A percentile compares a stretch with the other conserved stretches of the same genome.
These are phyloP conservation scores for Geranomyces michiganensis DNA, from an alignment of 192 early-diverging fungal species.

Conservation along the genomic window DNA sequence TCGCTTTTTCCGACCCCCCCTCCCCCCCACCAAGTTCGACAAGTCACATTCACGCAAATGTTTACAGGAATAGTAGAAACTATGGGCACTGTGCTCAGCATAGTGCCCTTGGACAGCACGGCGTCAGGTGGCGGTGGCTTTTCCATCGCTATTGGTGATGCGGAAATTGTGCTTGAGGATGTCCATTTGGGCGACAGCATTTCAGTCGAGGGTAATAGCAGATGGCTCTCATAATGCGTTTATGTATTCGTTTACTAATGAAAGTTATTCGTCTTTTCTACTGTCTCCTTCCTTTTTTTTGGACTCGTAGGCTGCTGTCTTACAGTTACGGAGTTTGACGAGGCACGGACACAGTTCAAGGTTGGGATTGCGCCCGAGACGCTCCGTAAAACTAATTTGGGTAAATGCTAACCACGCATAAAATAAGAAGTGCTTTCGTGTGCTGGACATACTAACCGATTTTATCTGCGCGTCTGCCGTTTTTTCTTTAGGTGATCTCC, in stretches of 20 bases:
- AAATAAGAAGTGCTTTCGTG: neutral
- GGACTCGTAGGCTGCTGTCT: constrained; percentile 77
- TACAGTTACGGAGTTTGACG: constrained; percentile 92
- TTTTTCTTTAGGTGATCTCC: constrained; percentile 59
- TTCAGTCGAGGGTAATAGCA: constrained; percentile 75
- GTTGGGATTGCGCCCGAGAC: constrained; percentile 94
- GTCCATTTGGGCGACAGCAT: constrained; percentile 94
- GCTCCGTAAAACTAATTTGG: constrained; percentile 88
- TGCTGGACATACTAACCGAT: neutral
- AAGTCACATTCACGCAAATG: constrained; percentile 56
- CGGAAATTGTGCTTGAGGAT: constrained; percentile 73
- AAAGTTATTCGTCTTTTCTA: neutral
- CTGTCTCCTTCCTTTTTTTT: neutral
- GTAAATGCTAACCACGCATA: constrained; percentile 41
- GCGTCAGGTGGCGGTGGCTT: constrained; percentile 85
- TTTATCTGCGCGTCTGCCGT: neutral
- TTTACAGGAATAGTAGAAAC: constrained; percentile 98
- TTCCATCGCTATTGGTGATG: constrained; percentile 77
- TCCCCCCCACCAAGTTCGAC: too few species aligned
- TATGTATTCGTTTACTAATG: neutral
- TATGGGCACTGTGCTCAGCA: constrained; percentile 75
- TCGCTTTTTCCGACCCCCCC: too few species aligned
- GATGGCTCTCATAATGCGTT: neutral
- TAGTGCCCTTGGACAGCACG: constrained; percentile 71
- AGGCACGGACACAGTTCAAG: constrained; percentile 70